Base-by-base conservation (phyloP, 2,329 filamentous ascomycete species). In the Xylariaceae sp. region DNA sequence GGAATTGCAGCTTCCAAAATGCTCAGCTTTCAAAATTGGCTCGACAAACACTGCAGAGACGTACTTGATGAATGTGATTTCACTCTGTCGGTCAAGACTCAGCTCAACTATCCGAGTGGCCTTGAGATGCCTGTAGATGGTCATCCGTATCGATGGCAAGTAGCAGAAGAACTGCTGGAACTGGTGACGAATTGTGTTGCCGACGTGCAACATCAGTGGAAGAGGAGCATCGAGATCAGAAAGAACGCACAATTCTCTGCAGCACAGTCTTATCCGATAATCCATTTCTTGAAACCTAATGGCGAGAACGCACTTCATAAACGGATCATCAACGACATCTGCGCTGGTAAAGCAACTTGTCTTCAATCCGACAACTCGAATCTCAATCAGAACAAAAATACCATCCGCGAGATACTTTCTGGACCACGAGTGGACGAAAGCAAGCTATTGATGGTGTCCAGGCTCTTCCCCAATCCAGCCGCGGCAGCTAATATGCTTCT, bases 21-120 rank as follows among this genome's bases (percentile, higher is more conserved):
- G 75, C 71, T 84, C 4, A 61, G 63, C 0, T 73, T 75, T 0
- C 80, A 87, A 33, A 48, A 62, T 0, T 81, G 78, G 71, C 61
- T 88, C 6, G 69, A 78, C 2, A 50, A 54, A 0, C 60, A 70
- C 1, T 79, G 75, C 2, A 75, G 84, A 0, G 85, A 89, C 60
- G 72, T 89, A 0, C 66, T 89, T 0, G 86, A 89, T 55, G 86
- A 89, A 60, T 85, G 76, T 2, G 81, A 84, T 54, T 73, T 77
- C 38, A 83, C 77, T 0, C 64, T 85, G 0, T 75, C 75, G 0
- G 72, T 77, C 0, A 76, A 75, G 33, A 82, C 78, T 0, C 80
- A 85, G 52, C 65, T 85, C 0, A 80, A 84, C 3, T 84, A 84
- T 42, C 80, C 81, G 0, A 76, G 74, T 6, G 81, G 82, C 0